Conservation (phyloP, 2,329 filamentous ascomycete species). For the Calonectria pauciramosa region DNA sequence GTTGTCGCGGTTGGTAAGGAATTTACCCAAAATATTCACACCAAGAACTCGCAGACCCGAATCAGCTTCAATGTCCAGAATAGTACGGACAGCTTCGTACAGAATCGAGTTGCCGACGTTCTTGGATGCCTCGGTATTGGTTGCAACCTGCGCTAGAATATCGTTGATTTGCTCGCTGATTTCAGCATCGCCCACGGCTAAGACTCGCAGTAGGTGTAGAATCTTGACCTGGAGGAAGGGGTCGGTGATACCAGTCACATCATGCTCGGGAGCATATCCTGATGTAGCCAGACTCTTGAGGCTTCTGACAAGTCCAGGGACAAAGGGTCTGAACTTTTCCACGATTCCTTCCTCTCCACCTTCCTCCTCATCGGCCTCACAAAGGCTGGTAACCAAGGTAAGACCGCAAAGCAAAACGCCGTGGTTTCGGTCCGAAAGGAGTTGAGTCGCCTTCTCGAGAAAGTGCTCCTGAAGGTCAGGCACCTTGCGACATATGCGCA, state of each 20-base stretch:
- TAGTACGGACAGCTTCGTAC: conserved; percentile 96
- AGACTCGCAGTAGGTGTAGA: conserved; percentile 84
- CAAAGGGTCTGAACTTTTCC: conserved; percentile 89
- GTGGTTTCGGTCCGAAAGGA: conserved; percentile 94
- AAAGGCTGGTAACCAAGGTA: conserved; percentile 91
- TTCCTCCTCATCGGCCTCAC: conserved; percentile 94
- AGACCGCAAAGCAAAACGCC: conserved; percentile 94
- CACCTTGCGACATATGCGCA: conserved; percentile 98
- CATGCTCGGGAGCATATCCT: conserved; percentile 96
- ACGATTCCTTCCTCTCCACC: conserved; percentile 91
- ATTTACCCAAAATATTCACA: conserved; percentile 98
- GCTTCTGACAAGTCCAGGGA: conserved; percentile 88
- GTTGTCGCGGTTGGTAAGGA: conserved; percentile 98
- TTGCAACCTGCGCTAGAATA: conserved; percentile 96
- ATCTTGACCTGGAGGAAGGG: conserved; percentile 99
- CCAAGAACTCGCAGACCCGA: conserved; percentile 93
- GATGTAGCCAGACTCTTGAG: conserved; percentile 94
- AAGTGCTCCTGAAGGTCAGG: conserved; percentile 98
- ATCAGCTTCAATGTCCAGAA: conserved; percentile 97
- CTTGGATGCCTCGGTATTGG: conserved; percentile 97
- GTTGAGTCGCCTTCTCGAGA: conserved; percentile 88
- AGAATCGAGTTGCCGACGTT: conserved; percentile 99
- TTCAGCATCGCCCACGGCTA: conserved; percentile 87
- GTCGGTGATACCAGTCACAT: conserved; percentile 97
- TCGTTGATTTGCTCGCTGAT: conserved; percentile 99